phyloP scores from a whole-genome alignment of 2,329 filamentous ascomycete genomes.

The Fusarium guadeloupense region DNA sequence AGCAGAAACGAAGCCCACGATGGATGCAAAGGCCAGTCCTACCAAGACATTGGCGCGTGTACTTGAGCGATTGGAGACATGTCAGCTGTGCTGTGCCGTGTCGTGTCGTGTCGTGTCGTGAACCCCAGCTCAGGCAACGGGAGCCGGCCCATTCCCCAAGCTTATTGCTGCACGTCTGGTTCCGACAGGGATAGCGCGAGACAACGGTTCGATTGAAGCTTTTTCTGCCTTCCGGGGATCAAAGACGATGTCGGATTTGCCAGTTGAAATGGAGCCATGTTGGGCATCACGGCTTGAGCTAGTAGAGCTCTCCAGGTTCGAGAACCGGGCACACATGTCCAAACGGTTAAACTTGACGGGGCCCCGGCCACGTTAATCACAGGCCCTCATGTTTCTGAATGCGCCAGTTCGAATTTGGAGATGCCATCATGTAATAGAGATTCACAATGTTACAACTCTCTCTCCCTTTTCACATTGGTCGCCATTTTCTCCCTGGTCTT shows the following conservation, averaged over 20 bases:
- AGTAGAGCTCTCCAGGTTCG: constrained; percentile 23
- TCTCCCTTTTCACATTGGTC: not conserved
- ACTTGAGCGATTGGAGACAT: not conserved
- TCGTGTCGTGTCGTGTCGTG: no score
- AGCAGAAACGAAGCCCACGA: constrained; percentile 23
- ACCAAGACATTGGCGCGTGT: constrained; percentile 4
- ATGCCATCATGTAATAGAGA: constrained; percentile 35
- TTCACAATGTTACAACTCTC: constrained; percentile 21
- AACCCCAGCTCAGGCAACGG: constrained; percentile 20
- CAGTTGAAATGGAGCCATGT: constrained; percentile 8
- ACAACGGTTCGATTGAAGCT: constrained; percentile 9
- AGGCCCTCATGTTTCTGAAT: constrained; percentile 13
- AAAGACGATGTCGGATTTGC: constrained; percentile 14
- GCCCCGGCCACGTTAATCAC: constrained; percentile 19
- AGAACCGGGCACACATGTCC: constrained; percentile 26
- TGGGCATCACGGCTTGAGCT: constrained; percentile 8
- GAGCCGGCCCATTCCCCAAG: constrained; percentile 16
- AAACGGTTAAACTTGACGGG: constrained; percentile 25
- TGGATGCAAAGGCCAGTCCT: constrained; percentile 34
- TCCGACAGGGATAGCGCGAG: constrained; percentile 17
- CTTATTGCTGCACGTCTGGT: constrained; percentile 19
- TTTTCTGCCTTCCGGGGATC: constrained; percentile 6
- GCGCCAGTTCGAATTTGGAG: constrained; percentile 31
- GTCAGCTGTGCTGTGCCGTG: constrained; percentile 2
- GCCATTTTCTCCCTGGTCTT: constrained; percentile 1